Percentiles rank a stretch among this genome's conserved stretches.
phyloP scores from a whole-genome alignment of 306 rosid species.

The Sesbania bispinosa region DNA sequence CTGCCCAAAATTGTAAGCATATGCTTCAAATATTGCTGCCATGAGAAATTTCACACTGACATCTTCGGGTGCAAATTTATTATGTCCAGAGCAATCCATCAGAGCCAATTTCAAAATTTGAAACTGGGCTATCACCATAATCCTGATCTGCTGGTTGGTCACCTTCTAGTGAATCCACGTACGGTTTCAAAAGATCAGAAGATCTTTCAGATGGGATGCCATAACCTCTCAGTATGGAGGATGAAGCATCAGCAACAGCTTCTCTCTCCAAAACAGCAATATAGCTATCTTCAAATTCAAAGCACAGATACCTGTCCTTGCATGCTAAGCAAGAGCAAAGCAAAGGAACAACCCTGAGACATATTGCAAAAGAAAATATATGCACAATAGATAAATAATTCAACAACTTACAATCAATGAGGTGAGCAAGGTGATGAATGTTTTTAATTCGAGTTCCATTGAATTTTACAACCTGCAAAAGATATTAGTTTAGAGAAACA shows the following conservation, averaged over 20 bases:
- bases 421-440: slow-evolving; percentile 87
- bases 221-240: slow-evolving; percentile 72
- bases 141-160: slow-evolving; percentile 42
- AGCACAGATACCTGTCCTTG: slow-evolving; percentile 64
- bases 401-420: slow-evolving; percentile 69
- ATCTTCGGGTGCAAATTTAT: slow-evolving; percentile 7
- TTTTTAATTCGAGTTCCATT: slow-evolving; percentile 75
- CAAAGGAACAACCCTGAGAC: slow-evolving; percentile 30
- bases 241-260: slow-evolving; percentile 52
- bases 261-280: slow-evolving; percentile 78
- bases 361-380: neutral
- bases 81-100: slow-evolving; percentile 85
- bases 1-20: slow-evolving; percentile 27
- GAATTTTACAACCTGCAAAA: slow-evolving; percentile 74
- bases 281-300: slow-evolving; percentile 88
- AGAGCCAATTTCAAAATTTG: slow-evolving; percentile 68
- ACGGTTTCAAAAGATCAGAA: slow-evolving; percentile 72
- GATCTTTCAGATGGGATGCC: slow-evolving; percentile 93
- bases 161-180: slow-evolving; percentile 46
- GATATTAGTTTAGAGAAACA: slow-evolving; percentile 8
- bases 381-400: neutral
- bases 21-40: slow-evolving; percentile 2
- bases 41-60: neutral
- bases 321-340: slow-evolving; percentile 59
- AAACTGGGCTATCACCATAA: slow-evolving; percentile 60